A percentile compares a stretch with the other conserved stretches of the same genome.
These are phyloP conservation scores for Closterium sp. DNA, from an alignment of 139 green algal species.

Conservation along the genomic window DNA sequence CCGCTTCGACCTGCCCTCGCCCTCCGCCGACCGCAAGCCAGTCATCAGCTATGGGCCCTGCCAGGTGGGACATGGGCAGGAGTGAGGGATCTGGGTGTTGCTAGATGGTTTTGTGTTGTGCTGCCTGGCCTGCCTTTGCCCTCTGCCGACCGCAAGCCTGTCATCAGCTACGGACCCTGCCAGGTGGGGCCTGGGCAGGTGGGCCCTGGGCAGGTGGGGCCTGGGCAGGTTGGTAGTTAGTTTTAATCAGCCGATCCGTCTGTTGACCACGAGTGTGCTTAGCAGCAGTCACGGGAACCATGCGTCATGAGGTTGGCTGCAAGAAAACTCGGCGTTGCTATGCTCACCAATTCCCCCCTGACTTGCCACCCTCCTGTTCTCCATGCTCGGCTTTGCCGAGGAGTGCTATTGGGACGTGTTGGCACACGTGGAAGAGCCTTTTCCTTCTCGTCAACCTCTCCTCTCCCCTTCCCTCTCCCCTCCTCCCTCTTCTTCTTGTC, in stretches of 20 bases:
- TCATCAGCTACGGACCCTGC: slow-evolving; percentile 73
- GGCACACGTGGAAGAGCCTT: slow-evolving; percentile 80
- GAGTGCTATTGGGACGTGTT: slow-evolving; percentile 93
- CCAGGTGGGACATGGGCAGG: slow-evolving; percentile 39
- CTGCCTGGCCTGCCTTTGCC: too few relatives aligned
- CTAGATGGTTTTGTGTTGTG: too few relatives aligned
- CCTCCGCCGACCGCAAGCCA: slow-evolving; percentile 34
- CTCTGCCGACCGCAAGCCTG: slow-evolving; percentile 39
- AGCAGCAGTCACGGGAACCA: too few relatives aligned
- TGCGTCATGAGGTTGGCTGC: too few relatives aligned
- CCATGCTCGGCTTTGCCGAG: slow-evolving; percentile 95
- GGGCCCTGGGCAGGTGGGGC: too few relatives aligned
- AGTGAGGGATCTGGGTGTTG: too few relatives aligned
- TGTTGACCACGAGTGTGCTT: too few relatives aligned
- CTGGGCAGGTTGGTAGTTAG: too few relatives aligned
- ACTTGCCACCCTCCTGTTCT: slow-evolving; percentile 73
- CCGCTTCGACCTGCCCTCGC: slow-evolving; percentile 38
- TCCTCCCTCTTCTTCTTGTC: too few relatives aligned
- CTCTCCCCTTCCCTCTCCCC: too few relatives aligned
- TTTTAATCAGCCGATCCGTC: too few relatives aligned
- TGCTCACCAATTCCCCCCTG: slow-evolving; percentile 53
- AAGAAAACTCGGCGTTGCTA: too few relatives aligned
- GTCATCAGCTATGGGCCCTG: slow-evolving; percentile 74
- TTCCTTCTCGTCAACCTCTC: slow-evolving; percentile 87
- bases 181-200: slow-evolving; percentile 26